Percentiles rank a stretch among this genome's conserved stretches.
These are phyloP conservation scores for Hirsutella minnesotensis DNA, from an alignment of 2,329 filamentous ascomycete species.

Conservation along the genomic window DNA sequence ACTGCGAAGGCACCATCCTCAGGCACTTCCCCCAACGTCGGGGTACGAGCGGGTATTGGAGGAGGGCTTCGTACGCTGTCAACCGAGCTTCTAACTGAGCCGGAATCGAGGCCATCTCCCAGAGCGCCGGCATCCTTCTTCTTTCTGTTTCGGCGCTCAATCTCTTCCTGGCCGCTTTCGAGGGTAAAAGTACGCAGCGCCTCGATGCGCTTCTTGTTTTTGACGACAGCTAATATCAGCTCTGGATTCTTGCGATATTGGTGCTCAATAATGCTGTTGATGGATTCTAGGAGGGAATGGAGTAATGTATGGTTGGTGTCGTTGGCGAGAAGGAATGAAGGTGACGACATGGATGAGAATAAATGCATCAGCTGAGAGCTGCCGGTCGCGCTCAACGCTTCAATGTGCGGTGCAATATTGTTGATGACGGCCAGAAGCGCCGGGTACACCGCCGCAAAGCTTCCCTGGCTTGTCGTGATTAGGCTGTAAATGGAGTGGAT, in stretches of 20 bases:
- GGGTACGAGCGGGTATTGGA: slow-evolving; percentile 11
- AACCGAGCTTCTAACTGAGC: slow-evolving; percentile 47
- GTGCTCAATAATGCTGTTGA: slow-evolving; percentile 84
- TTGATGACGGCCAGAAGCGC: slow-evolving; percentile 86
- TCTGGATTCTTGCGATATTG: slow-evolving; percentile 72
- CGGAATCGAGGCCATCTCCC: slow-evolving; percentile 35
- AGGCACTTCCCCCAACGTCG: slow-evolving; percentile 19
- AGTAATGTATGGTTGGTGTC: slow-evolving; percentile 80
- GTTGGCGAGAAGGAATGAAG: slow-evolving; percentile 83
- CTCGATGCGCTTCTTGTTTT: slow-evolving; percentile 73
- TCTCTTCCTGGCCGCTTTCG: slow-evolving; percentile 83
- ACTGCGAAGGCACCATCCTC: slow-evolving; percentile 79
- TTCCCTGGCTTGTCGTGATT: slow-evolving; percentile 84
- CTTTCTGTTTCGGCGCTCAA: slow-evolving; percentile 64
- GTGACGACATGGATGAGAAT: slow-evolving; percentile 85
- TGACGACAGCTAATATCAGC: slow-evolving; percentile 67
- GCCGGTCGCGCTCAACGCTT: slow-evolving; percentile 61
- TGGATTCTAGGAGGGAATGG: slow-evolving; percentile 71
- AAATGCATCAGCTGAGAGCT: slow-evolving; percentile 78
- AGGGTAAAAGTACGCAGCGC: slow-evolving; percentile 78
- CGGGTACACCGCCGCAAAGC: slow-evolving; percentile 82
- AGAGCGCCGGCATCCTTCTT: slow-evolving; percentile 50
- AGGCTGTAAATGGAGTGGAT: slow-evolving; percentile 90
- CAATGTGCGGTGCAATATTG: slow-evolving; percentile 78
- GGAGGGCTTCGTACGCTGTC: slow-evolving; percentile 57